Base-by-base conservation (phyloP, 352 stramenopile genomes). In the Blastocystis sp. region DNA sequence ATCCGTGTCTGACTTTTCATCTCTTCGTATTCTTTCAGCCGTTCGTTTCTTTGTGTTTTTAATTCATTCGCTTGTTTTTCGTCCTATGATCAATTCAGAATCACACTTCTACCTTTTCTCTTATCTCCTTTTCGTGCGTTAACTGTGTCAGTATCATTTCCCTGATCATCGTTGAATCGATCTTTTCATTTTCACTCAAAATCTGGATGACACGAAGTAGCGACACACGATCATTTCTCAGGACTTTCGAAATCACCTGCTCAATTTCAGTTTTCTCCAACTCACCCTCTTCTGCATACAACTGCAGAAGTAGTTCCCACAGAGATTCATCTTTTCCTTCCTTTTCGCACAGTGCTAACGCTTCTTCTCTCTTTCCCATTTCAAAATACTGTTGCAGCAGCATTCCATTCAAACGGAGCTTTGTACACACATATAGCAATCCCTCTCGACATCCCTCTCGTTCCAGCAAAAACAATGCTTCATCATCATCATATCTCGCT, bases 391-490 rank as follows among this genome's bases (percentile, higher is more conserved):
- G 95, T 81, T 97, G 95, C 88, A 98, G 92, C 13, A 98, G 91
- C 92, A 98, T 96, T 91, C 96, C 94, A 75, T 96, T 96, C 94
- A 96, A 95, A 85, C 96, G 94, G 41, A 96, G 91, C 89, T 97
- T 96, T 92, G 97, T 95, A 92, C 96, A 97, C 90, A 98, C 81
- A 87, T 95, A 97, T 45, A 96, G 93, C 91, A 96, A 96, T 37
- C 95, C 95, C 75, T 95, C 94, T 90, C 95, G 95, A 91, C 97
- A 96, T 11, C 87, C 92, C 66, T 94, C 92, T 93, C 96, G 96
- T 90, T 97, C 94, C 90, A 97, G 90, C 64, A 97, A 93, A 64
- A 97, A 96, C 30, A 98, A 90, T n/a, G 95, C 95, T 82, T 97
- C 94, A 69, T 97, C 94, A 56, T 93, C 93, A 79, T 98, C 95